Evolutionary conservation across 257 asterid species (phyloP).

Genomic region (Forsythia suspensa): DNA sequence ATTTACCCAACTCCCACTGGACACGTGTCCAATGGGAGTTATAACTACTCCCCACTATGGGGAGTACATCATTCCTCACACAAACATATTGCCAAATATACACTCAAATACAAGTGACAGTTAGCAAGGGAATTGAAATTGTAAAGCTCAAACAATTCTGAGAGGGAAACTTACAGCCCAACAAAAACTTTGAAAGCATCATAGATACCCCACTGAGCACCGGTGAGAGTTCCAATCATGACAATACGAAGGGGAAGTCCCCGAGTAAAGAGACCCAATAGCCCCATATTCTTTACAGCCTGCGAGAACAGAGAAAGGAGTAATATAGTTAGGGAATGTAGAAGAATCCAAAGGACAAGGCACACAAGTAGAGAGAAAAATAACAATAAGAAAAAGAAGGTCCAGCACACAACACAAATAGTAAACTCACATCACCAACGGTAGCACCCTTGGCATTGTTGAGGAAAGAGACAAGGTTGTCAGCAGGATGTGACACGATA

Average conservation of each 20-base stretch:
- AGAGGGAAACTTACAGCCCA: conserved; percentile 68
- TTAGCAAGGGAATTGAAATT: neutral
- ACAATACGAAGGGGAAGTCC: conserved; percentile 95
- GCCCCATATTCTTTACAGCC: conserved; percentile 85
- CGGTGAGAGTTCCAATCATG: conserved; percentile 97
- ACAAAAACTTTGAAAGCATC: conserved; percentile 92
- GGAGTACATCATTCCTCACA: too few relatives aligned
- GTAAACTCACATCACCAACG: conserved; percentile 72
- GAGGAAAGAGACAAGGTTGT: conserved; percentile 89
- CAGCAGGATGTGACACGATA: conserved; percentile 86
- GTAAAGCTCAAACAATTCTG: neutral
- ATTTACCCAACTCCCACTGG: too few relatives aligned
- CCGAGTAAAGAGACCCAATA: conserved; percentile 76
- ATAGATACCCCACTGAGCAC: conserved; percentile 98
- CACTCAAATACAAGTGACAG: neutral
- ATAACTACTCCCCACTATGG: too few relatives aligned
- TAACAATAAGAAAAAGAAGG: neutral
- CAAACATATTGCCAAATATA: neutral
- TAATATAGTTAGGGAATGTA: neutral
- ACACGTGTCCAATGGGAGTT: too few relatives aligned
- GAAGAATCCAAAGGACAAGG: neutral
- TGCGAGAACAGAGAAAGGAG: conserved; percentile 17
- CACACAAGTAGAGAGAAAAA: neutral
- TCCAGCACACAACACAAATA: conserved; percentile 4
- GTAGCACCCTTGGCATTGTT: conserved; percentile 93